Conservation (phyloP, 73 alveolate species). For the Tetrahymena malaccensis region DNA sequence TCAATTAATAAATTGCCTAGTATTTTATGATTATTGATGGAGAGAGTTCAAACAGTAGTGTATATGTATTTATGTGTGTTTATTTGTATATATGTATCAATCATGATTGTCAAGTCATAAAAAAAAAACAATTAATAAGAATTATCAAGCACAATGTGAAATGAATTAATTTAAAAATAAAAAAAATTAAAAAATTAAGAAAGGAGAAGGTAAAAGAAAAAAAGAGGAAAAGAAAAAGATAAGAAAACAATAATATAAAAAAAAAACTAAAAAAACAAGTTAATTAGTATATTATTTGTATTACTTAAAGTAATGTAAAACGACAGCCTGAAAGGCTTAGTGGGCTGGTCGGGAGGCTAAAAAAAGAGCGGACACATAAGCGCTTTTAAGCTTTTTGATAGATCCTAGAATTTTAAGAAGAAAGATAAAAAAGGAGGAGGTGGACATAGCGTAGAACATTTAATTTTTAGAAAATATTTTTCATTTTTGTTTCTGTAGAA, state of each 20-base stretch:
- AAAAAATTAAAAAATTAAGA: neutral
- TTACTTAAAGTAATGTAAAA: neutral
- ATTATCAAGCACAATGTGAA: neutral
- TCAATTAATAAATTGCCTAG: neutral
- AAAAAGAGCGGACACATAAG: neutral
- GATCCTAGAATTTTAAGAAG: neutral
- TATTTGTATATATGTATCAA: neutral
- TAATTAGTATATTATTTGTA: neutral
- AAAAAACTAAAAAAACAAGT: neutral
- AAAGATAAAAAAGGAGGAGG: neutral
- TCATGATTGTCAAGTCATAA: neutral
- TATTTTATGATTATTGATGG: neutral
- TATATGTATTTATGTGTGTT: neutral
- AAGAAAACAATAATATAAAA: neutral
- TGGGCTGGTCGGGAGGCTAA: constrained; percentile 5
- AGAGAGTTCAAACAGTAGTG: neutral
- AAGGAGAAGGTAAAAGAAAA: neutral
- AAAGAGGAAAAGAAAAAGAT: neutral
- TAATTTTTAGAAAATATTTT: neutral
- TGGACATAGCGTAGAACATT: neutral
- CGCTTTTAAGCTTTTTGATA: neutral
- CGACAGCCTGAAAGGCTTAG: constrained; percentile 1
- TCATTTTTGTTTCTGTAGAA: neutral
- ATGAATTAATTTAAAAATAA: neutral
- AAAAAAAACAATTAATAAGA: neutral